Evolutionary conservation across 2,329 filamentous ascomycete species (phyloP).

Genomic region (Sclerotinia borealis): DNA sequence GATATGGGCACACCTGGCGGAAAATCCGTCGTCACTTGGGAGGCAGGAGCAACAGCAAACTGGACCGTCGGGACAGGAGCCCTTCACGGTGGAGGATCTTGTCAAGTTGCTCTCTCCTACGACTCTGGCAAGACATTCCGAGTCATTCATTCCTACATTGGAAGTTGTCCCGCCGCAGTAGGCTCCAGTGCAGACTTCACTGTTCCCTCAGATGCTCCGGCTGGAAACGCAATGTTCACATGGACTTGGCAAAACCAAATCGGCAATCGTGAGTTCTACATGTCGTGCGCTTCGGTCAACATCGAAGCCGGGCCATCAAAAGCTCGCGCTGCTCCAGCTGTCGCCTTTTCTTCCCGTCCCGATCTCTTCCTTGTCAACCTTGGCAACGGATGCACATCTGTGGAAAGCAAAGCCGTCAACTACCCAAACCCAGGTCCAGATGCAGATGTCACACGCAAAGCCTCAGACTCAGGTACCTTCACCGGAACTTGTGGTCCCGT

Average conservation of each 20-base stretch:
- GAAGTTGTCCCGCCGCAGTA: background rate
- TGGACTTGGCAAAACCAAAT: constrained; percentile 55
- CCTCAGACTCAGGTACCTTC: constrained; percentile 14
- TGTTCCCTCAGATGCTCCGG: constrained; percentile 8
- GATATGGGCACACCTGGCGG: constrained; percentile 25
- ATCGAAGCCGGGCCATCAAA: constrained; percentile 32
- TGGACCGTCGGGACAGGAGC: constrained; percentile 45
- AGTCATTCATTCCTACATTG: constrained; percentile 48
- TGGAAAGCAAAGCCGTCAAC: constrained; percentile 41
- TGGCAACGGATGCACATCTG: constrained; percentile 43
- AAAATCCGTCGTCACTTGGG: constrained; percentile 39
- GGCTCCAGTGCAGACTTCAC: background rate
- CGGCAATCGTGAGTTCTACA: constrained; percentile 61
- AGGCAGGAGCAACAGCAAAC: constrained; percentile 44
- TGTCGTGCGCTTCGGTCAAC: constrained; percentile 56
- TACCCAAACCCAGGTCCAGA: constrained; percentile 51
- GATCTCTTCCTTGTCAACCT: constrained; percentile 55
- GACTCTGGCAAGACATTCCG: constrained; percentile 51
- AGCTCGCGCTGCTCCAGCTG: constrained; percentile 15
- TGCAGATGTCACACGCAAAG: constrained; percentile 24
- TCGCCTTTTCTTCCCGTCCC: constrained; percentile 43
- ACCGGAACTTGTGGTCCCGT: constrained; percentile 26
- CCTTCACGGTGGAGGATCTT: constrained; percentile 50
- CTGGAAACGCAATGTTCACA: constrained; percentile 25
- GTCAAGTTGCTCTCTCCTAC: constrained; percentile 53